These are phyloP conservation scores for Psilocybe cyanescens DNA, from an alignment of 768 basidiomycete genomes.

Conservation along the genomic window DNA sequence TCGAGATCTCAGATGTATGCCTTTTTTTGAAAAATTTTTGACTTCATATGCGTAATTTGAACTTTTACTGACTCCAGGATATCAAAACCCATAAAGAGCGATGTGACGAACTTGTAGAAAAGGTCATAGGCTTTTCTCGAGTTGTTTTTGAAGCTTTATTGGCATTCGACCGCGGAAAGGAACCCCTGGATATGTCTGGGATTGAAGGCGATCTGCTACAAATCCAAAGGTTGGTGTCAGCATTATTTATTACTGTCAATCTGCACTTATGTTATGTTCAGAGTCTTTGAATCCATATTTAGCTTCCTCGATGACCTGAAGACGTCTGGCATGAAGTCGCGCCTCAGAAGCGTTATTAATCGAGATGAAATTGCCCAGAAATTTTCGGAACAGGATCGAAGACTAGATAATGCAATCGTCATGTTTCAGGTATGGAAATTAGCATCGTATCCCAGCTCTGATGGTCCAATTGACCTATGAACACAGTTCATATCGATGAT, in stretches of 20 bases:
- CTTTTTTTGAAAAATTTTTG: neutral
- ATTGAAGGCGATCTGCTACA: constrained; percentile 24
- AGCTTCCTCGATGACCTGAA: constrained; percentile 16
- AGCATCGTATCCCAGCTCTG: no score
- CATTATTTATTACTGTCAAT: no score
- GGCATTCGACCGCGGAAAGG: constrained; percentile 9
- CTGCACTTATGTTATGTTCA: neutral
- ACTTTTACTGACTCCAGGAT: constrained; percentile 14
- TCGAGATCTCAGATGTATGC: constrained; percentile 27
- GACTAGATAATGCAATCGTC: constrained; percentile 27
- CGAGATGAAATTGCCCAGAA: constrained; percentile 21
- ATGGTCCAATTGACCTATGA: neutral
- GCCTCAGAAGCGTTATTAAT: constrained; percentile 18
- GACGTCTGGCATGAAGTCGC: constrained; percentile 13
- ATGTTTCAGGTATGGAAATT: constrained; percentile 24
- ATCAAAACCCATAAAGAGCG: constrained; percentile 24
- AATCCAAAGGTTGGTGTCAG: neutral
- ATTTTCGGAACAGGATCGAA: constrained; percentile 27
- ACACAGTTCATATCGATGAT: constrained; percentile 18
- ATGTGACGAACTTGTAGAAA: constrained; percentile 25
- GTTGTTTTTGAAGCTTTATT: constrained; percentile 26
- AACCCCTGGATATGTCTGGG: neutral
- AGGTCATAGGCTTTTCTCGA: constrained; percentile 24
- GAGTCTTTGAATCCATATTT: constrained; percentile 26
- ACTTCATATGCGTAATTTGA: neutral